Percentiles rank a stretch among this genome's conserved stretches.
Conservation (phyloP, 1,284 basidiomycete genomes). For the Volvariella surrecta region DNA sequence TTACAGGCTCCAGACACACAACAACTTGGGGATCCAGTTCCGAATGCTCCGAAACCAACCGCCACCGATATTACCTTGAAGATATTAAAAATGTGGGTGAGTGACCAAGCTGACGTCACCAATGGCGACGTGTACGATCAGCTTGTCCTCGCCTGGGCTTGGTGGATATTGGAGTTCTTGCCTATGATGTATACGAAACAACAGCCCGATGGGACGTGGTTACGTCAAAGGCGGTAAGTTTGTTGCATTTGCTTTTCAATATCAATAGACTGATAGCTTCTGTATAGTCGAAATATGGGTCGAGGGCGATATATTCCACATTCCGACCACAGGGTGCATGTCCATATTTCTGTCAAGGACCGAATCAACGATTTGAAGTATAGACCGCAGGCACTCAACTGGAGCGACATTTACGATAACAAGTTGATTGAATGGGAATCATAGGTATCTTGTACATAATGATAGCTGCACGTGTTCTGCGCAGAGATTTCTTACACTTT, state of each 20-base stretch:
- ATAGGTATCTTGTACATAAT: no score
- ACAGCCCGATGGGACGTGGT: conserved; percentile 14
- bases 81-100: conserved; percentile 9
- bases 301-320: conserved; percentile 18
- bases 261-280: neutral
- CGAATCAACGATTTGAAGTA: conserved; percentile 11
- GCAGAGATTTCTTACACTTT: no score
- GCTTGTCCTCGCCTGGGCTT: conserved; percentile 6
- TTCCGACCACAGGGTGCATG: conserved; percentile 12
- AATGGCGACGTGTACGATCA: conserved; percentile 15
- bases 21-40: no score
- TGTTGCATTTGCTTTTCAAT: neutral
- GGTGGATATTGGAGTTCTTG: conserved; percentile 18
- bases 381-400: conserved; percentile 15
- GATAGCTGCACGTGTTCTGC: no score
- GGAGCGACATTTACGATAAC: conserved; percentile 5
- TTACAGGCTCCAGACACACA: no score
- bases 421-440: no score
- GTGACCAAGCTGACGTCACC: neutral
- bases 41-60: no score
- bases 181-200: conserved; percentile 17
- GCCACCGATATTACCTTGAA: conserved; percentile 4
- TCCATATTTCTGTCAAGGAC: conserved; percentile 14
- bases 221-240: conserved; percentile 15
- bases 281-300: conserved; percentile 16